Evolutionary conservation across 257 asterid species (phyloP), one percentile per base, ranked within the genome.

Genomic region (Mitragyna speciosa): DNA sequence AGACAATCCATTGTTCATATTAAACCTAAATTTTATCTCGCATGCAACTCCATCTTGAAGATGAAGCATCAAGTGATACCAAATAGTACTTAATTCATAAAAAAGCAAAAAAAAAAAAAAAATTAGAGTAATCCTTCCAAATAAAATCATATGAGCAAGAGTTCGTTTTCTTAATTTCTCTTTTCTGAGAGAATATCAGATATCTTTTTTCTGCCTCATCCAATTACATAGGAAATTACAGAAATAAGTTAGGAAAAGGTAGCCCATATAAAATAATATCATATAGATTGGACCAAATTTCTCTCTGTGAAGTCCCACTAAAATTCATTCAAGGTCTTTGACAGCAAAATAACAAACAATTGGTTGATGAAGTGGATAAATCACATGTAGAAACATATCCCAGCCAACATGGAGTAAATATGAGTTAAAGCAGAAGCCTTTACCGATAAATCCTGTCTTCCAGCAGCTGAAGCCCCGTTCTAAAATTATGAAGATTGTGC

Each of bases 381-480:
- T 26, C 59, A 39, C 69, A n/a, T 1, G 9, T 33, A 31, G 4
- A 6, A 48, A 36, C 19, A 49, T 41, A 17, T 33, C 51, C 70
- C 69, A 20, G 66, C 70, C 69, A 20, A 78, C 41, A 76, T 47
- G 24, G 59, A 54, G 20, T 6, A 58, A 4, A 3, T 26, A 52
- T 14, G 69, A 75, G 65, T 31, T 26, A 33, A 36, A 75, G 15
- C 24, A 47, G 33, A 33, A 64, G 56, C 70, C 15, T 48, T 70
- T 88, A 94, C 99, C 99, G 88, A 82, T 90, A 96, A 88, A 96
- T 90, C 84, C 97, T 94, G 86, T 96, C 99, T 83, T 96, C 99
- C 73, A 94, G 92, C 82, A 96, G 92, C 87, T 90, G 99, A 89
- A 92, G 98, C 79, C 99, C 99, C 72, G 93, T 80, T 88, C 82